Conservation (phyloP, 2,329 filamentous ascomycete species). For the Fusarium decemcellulare region DNA sequence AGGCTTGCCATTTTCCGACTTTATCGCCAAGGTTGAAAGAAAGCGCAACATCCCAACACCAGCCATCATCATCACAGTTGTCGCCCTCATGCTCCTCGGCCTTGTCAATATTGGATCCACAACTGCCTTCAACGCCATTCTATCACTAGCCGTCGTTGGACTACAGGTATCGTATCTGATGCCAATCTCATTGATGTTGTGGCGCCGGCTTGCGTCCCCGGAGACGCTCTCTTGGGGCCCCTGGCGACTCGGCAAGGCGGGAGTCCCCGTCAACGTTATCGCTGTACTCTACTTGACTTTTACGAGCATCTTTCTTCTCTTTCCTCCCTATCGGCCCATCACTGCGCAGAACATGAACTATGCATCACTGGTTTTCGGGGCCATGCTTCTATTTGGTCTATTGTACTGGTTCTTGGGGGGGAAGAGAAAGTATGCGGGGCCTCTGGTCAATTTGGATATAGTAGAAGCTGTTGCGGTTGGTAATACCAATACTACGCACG, state of each 20-base stretch:
- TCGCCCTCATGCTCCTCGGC: slow-evolving; percentile 31
- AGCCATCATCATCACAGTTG: slow-evolving; percentile 10
- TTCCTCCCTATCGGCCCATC: slow-evolving; percentile 23
- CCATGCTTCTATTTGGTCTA: slow-evolving; percentile 27
- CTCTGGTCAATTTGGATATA: not conserved
- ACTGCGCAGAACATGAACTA: slow-evolving; percentile 13
- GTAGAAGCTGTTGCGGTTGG: too few species aligned
- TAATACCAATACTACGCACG: too few species aligned
- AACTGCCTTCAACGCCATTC: slow-evolving; percentile 38
- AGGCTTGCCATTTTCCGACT: slow-evolving; percentile 34
- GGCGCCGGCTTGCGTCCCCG: slow-evolving; percentile 23
- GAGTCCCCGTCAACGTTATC: slow-evolving; percentile 24
- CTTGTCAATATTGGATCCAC: slow-evolving; percentile 43
- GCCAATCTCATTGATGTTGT: slow-evolving; percentile 27
- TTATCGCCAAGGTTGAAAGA: slow-evolving; percentile 23
- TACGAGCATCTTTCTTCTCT: slow-evolving; percentile 30
- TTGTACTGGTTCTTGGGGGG: slow-evolving; percentile 35
- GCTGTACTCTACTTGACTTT: slow-evolving; percentile 24
- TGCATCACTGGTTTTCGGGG: slow-evolving; percentile 27
- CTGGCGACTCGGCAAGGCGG: slow-evolving; percentile 27
- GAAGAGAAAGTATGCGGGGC: slow-evolving; percentile 29
- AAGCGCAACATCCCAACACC: slow-evolving; percentile 23
- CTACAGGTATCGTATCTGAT: slow-evolving; percentile 34
- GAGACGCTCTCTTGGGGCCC: slow-evolving; percentile 31
- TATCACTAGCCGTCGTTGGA: slow-evolving; percentile 32